Conservation (phyloP, 305 asterid species). For the Solanum chacoense region DNA sequence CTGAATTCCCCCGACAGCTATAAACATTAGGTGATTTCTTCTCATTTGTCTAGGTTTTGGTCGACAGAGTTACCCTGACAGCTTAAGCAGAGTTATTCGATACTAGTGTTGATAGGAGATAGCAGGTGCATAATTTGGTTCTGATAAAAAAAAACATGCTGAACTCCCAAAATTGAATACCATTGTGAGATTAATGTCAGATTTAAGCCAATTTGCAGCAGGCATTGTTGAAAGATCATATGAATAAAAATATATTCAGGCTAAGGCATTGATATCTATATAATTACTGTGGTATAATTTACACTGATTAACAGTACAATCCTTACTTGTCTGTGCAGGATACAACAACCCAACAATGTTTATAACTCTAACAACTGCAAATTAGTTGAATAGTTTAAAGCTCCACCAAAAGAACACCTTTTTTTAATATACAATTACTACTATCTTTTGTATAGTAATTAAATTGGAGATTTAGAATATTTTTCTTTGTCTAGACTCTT, state of each 20-base stretch:
- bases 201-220: background rate
- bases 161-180: background rate
- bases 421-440: background rate
- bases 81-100: background rate
- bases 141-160: background rate
- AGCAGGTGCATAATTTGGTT: background rate
- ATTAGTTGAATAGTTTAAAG: too few species aligned
- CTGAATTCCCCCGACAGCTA: background rate
- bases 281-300: too few species aligned
- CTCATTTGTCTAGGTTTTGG: background rate
- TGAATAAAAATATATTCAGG: background rate
- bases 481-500: too few species aligned
- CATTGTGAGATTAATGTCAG: background rate
- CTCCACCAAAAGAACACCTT: background rate
- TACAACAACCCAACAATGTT: too few species aligned
- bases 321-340: too few species aligned
- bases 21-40: background rate
- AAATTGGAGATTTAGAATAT: too few species aligned
- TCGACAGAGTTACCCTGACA: background rate
- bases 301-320: too few species aligned
- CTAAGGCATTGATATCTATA: too few species aligned
- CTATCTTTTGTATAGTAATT: background rate
- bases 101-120: background rate
- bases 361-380: too few species aligned
- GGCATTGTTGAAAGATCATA: background rate